Evolutionary conservation across 2,329 filamentous ascomycete genomes (phyloP).

Genomic region (Lachnellula hyalina): DNA sequence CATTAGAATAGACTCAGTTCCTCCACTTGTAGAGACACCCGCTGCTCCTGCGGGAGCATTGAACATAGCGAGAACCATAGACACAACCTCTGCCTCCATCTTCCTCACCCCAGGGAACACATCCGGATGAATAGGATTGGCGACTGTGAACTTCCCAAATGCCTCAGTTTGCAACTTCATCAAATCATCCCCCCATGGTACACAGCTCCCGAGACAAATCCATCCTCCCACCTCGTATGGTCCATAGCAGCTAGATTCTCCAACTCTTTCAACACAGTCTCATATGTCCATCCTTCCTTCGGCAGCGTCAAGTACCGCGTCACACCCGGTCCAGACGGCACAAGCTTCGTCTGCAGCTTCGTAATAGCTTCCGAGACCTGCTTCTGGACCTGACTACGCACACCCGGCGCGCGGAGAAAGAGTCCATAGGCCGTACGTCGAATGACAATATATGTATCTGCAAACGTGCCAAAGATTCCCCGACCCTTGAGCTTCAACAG

Average conservation of each 20-base stretch:
- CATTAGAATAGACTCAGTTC: conserved; percentile 96
- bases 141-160: conserved; percentile 88
- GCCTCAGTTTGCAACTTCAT: conserved; percentile 84
- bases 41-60: conserved; percentile 80
- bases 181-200: conserved; percentile 84
- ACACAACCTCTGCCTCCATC: conserved; percentile 98
- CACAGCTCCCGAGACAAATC: conserved; percentile 87
- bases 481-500: conserved; percentile 86
- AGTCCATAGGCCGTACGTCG: conserved; percentile 75
- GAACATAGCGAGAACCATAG: conserved; percentile 89
- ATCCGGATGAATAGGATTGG: conserved; percentile 96
- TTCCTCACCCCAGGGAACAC: conserved; percentile 97
- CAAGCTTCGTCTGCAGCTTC: conserved; percentile 79
- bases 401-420: conserved; percentile 81
- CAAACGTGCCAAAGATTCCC: conserved; percentile 72
- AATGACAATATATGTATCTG: conserved; percentile 66
- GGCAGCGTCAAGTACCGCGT: conserved; percentile 73
- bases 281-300: conserved; percentile 74
- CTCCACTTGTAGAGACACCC: conserved; percentile 85
- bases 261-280: conserved; percentile 75
- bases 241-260: conserved; percentile 76
- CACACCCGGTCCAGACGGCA: conserved; percentile 64
- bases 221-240: conserved; percentile 96
- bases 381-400: conserved; percentile 77
- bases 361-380: conserved; percentile 75